Percentiles rank a stretch among this genome's conserved stretches.
Conservation (phyloP, 305 asterid species). For the Fraxinus sp. region DNA sequence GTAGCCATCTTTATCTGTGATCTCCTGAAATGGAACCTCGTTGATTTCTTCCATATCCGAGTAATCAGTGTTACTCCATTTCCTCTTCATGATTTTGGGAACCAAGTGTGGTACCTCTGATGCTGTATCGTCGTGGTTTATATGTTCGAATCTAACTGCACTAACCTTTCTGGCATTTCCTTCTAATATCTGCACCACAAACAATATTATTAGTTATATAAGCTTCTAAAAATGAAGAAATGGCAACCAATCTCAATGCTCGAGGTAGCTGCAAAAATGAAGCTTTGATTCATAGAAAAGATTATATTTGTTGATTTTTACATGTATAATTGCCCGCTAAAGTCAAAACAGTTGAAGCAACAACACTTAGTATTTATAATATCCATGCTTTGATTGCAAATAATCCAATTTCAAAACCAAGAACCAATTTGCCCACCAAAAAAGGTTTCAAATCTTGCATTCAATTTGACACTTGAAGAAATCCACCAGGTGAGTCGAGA, state of each 20-base stretch:
- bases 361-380: neutral
- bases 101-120: slow-evolving; percentile 48
- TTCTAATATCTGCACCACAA: slow-evolving; percentile 70
- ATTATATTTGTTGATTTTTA: neutral
- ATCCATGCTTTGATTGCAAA: neutral
- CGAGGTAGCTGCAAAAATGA: neutral
- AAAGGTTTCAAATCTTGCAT: neutral
- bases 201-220: slow-evolving; percentile 14
- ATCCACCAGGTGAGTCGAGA: neutral
- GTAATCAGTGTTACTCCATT: slow-evolving; percentile 38
- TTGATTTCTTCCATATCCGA: slow-evolving; percentile 35
- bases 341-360: neutral
- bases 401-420: neutral
- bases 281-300: slow-evolving; percentile 11
- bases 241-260: neutral
- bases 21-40: slow-evolving; percentile 36
- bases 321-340: neutral
- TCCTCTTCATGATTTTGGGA: slow-evolving; percentile 68
- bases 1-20: slow-evolving; percentile 3
- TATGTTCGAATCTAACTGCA: slow-evolving; percentile 81
- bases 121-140: slow-evolving; percentile 49
- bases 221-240: neutral
- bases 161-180: slow-evolving; percentile 97
- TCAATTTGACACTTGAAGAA: neutral
- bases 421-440: neutral